Base-by-base conservation (phyloP, 441 rosid species). In the Populus hybrid region DNA sequence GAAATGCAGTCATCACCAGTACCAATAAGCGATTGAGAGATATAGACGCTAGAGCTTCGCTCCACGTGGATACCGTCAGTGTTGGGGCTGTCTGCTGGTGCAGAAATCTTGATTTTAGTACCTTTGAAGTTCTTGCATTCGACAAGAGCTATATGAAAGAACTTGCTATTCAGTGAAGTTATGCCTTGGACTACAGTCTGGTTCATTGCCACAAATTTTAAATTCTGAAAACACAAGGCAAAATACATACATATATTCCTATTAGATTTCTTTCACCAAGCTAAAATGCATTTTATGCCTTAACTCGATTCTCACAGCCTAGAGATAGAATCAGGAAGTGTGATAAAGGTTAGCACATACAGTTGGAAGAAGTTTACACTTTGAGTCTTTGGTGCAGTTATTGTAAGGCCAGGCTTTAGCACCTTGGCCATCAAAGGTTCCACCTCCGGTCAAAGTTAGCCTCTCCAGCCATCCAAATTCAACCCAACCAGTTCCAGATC, bases 361-460 rank as follows among this genome's bases (percentile, higher is more conserved):
- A 6, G 88, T 88, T 12, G 89, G 93, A 32, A 90, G 57, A 14
- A 46, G 57, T 46, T 46, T 46, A 14, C 57, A 88, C 69, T 81
- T 79, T 12, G 75, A 78, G 76, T 85, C 78, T 1, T 70, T 36
- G 21, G 82, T 68, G 83, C 93, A 90, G 40, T 81, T 81, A 78
- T 87, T 87, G 79, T 82, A 82, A 67, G 90, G 91, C 95, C 92
- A 91, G n/a, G 90, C 88, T 75, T 77, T 30, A 1, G 88, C 86
- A 5, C 89, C 95, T 82, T 76, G 87, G 69, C 92, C 94, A 16
- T 88, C 87, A 34, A 90, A 85, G 32, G 88, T 82, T 46, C 95
- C 92, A 72, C 90, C 91, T 75, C 91, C 92, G 9, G 88, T 88
- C 9, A 91, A 66, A 18, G 84, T 87, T 76, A 91, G 81, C n/a